Conservation (phyloP, 495 filamentous ascomycete species). For the Talaromyces proteolyticus region DNA sequence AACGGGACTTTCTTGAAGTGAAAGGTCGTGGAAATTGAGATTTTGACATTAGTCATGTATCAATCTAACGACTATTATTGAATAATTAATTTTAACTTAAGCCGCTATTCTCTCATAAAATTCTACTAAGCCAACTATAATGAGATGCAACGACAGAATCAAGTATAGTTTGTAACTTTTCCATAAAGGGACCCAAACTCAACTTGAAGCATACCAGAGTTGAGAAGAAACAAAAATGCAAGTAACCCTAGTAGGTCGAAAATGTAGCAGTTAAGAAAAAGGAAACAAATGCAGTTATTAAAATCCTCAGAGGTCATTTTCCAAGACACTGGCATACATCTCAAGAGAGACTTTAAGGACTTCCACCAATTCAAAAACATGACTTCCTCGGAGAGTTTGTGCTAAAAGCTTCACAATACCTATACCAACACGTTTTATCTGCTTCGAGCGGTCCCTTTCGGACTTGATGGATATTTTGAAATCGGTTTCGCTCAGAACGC, state of each 20-base stretch:
- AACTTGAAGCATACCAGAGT: no score
- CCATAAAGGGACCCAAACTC: no score
- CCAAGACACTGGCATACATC: neutral
- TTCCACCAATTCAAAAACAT: neutral
- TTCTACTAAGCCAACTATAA: no score
- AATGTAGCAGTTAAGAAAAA: no score
- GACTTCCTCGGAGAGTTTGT: neutral
- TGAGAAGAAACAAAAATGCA: no score
- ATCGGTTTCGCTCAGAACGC: neutral
- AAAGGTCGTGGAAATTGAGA: neutral
- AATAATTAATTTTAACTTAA: no score
- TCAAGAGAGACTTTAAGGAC: neutral
- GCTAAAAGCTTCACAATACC: neutral
- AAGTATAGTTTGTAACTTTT: no score
- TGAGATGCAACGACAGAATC: no score
- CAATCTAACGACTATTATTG: no score
- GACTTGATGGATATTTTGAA: neutral
- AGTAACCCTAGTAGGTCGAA: no score
- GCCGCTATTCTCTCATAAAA: no score
- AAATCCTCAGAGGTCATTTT: neutral
- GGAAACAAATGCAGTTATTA: neutral
- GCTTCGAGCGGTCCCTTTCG: neutral
- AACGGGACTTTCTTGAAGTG: constrained; percentile 5
- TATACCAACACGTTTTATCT: neutral
- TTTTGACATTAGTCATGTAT: constrained; percentile 6